These are phyloP conservation scores for Fusarium keratoplasticum DNA, from an alignment of 2,329 filamentous ascomycete genomes.

Conservation along the genomic window DNA sequence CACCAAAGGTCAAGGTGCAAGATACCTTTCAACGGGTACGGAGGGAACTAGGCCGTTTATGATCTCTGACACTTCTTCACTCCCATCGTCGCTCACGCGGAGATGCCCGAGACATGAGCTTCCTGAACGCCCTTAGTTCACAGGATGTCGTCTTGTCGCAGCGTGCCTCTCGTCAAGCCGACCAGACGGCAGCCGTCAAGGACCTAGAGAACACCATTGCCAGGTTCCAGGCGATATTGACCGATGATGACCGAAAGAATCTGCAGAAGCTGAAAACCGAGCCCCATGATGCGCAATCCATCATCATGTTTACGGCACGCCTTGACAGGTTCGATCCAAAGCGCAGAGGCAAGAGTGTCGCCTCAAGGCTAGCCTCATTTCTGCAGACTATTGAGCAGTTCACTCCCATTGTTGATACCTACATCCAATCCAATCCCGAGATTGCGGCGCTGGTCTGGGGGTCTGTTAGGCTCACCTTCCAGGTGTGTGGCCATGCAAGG, in stretches of 20 bases:
- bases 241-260: conserved; percentile 16
- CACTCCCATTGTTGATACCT: conserved; percentile 19
- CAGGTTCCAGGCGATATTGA: conserved; percentile 17
- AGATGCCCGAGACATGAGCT: neutral
- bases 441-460: conserved; percentile 22
- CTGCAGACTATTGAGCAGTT: conserved; percentile 30
- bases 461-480: conserved; percentile 15
- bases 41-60: neutral
- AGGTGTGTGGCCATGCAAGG: neutral
- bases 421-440: conserved; percentile 14
- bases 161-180: neutral
- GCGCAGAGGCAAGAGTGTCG: conserved; percentile 24
- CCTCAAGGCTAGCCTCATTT: conserved; percentile 13
- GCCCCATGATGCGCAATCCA: conserved; percentile 21
- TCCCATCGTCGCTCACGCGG: neutral
- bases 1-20: neutral
- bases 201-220: conserved; percentile 7
- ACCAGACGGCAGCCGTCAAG: neutral
- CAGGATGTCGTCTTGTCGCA: neutral
- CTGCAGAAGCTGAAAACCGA: conserved; percentile 7
- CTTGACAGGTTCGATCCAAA: conserved; percentile 11
- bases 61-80: no score
- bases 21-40: neutral
- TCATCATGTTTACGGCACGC: conserved; percentile 25
- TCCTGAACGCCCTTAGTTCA: neutral